Conservation (phyloP, 2,329 filamentous ascomycete genomes). For the Xylaria sp. region DNA sequence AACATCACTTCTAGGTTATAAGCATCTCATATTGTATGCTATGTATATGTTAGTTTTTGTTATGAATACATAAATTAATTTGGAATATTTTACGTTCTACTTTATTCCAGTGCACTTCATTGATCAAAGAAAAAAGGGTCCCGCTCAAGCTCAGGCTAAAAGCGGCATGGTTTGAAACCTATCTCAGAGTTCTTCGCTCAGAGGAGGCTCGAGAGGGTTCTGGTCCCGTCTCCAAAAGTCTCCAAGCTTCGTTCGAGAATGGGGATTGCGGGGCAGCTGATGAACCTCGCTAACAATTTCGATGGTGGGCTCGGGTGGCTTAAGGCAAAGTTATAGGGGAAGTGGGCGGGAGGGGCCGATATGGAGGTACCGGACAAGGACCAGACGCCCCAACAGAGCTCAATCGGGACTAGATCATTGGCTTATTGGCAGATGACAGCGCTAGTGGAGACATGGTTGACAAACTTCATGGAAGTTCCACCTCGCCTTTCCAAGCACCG, state of each 20-base stretch:
- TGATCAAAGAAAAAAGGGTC: no score
- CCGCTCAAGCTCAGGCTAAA: no score
- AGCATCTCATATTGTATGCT: no score
- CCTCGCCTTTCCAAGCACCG: constrained; percentile 27
- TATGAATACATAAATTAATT: no score
- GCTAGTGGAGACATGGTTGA: constrained; percentile 23
- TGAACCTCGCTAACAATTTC: constrained; percentile 28
- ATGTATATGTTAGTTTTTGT: no score
- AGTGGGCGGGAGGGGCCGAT: constrained; percentile 9
- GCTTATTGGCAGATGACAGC: constrained; percentile 4
- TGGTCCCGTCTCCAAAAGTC: constrained; percentile 21
- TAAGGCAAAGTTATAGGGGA: background rate
- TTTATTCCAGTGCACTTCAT: no score
- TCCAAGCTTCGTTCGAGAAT: constrained; percentile 13
- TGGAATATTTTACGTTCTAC: no score
- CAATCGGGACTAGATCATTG: constrained; percentile 24
- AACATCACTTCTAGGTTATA: no score
- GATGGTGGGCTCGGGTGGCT: background rate
- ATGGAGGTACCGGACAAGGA: constrained; percentile 15
- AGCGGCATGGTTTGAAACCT: no score
- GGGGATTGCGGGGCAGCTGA: constrained; percentile 31
- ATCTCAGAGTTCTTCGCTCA: no score
- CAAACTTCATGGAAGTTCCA: constrained; percentile 24
- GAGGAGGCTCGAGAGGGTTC: no score
- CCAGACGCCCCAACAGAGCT: constrained; percentile 7